Evolutionary conservation across 805 yeast species (phyloP).

Genomic region (Pichia membranifaciens): DNA sequence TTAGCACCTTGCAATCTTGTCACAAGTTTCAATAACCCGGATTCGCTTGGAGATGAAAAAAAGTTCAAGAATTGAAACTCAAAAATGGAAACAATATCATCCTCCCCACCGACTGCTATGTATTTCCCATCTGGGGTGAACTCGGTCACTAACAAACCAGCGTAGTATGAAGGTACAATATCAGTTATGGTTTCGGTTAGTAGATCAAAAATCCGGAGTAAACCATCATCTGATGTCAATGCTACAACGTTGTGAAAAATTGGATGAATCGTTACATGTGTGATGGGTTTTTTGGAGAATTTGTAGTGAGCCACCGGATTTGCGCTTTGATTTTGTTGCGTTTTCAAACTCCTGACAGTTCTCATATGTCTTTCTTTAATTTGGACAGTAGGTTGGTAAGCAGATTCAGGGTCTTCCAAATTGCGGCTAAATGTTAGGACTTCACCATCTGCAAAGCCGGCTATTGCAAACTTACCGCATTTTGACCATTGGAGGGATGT

Average conservation of each 20-base stretch:
- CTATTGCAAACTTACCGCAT: slow-evolving; percentile 44
- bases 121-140: slow-evolving; percentile 46
- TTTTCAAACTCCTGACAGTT: slow-evolving; percentile 19
- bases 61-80: slow-evolving; percentile 21
- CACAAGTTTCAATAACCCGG: slow-evolving; percentile 23
- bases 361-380: slow-evolving; percentile 33
- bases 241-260: slow-evolving; percentile 35
- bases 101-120: slow-evolving; percentile 48
- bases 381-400: slow-evolving; percentile 17
- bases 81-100: slow-evolving; percentile 43
- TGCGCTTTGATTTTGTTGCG: slow-evolving; percentile 4
- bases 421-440: slow-evolving; percentile 46
- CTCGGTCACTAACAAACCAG: slow-evolving; percentile 48
- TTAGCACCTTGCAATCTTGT: slow-evolving; percentile 41
- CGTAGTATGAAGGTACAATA: slow-evolving; percentile 58
- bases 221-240: slow-evolving; percentile 62
- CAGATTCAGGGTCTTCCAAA: slow-evolving; percentile 39
- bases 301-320: slow-evolving; percentile 59
- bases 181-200: slow-evolving; percentile 41
- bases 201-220: slow-evolving; percentile 51
- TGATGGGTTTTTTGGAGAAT: slow-evolving; percentile 53
- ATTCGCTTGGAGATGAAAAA: slow-evolving; percentile 11
- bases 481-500: slow-evolving; percentile 43
- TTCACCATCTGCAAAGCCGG: slow-evolving; percentile 61
- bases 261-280: slow-evolving; percentile 42